phyloP scores from a whole-genome alignment of 2,329 filamentous ascomycete species.

The Trichoderma pleuroti region DNA sequence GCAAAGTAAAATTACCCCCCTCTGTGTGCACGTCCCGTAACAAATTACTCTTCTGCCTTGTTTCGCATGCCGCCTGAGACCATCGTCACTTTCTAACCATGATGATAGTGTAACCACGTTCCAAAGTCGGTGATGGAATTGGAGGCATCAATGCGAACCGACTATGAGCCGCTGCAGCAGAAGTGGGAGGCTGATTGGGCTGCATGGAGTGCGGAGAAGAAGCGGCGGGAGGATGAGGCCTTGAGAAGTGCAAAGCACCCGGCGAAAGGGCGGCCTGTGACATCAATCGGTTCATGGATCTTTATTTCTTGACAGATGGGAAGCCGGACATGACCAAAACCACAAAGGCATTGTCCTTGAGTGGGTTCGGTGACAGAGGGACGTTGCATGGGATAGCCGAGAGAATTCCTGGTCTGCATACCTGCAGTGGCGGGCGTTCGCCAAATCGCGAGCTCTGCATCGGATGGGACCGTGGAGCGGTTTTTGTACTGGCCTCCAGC shows the following conservation, averaged over 20 bases:
- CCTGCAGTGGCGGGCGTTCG: no score
- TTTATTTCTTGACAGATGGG: background rate
- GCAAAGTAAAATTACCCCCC: background rate
- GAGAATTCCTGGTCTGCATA: no score
- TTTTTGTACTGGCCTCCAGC: no score
- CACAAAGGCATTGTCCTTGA: no score
- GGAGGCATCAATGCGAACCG: constrained; percentile 11
- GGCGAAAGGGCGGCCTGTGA: background rate
- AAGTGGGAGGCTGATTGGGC: constrained; percentile 4
- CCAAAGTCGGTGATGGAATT: background rate
- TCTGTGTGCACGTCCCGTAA: no score
- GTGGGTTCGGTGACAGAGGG: no score
- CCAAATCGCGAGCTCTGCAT: no score
- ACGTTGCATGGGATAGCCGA: no score
- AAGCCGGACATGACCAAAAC: background rate
- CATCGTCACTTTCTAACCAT: no score
- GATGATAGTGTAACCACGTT: background rate
- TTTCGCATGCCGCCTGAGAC: no score
- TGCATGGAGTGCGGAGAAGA: background rate
- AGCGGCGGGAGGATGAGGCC: background rate
- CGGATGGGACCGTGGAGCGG: no score
- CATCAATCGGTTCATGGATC: background rate
- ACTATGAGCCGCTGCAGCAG: constrained; percentile 11
- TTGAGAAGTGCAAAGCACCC: background rate
- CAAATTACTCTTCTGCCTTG: no score